phyloP scores from a whole-genome alignment of 352 stramenopile genomes.

The Globisporangium cystogenes region DNA sequence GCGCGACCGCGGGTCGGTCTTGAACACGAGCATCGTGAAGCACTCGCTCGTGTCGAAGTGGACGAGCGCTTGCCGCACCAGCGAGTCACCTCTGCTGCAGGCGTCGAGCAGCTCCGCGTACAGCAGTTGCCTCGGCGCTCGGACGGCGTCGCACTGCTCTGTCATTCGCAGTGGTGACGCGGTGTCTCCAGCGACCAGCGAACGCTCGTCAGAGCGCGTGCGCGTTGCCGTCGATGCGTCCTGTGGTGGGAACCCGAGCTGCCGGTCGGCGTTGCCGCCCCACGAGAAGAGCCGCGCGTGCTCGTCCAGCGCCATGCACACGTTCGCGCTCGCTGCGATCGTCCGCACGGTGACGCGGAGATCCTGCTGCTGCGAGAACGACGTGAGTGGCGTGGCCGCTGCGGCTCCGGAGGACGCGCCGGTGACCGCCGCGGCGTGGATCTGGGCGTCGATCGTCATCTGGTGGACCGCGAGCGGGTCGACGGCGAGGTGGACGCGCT shows the following conservation, averaged over 20 bases:
- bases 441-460: constrained; percentile 21
- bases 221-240: background rate
- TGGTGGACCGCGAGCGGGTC: constrained; percentile 21
- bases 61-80: constrained; percentile 18
- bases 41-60: constrained; percentile 34
- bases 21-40: constrained; percentile 46
- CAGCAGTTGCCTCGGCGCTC: constrained; percentile 26
- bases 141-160: background rate
- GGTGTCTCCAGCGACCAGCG: background rate
- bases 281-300: constrained; percentile 42
- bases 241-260: constrained; percentile 24
- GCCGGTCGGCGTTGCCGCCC: constrained; percentile 34
- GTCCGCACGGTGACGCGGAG: constrained; percentile 27
- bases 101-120: constrained; percentile 37
- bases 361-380: constrained; percentile 4
- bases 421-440: constrained; percentile 4
- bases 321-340: constrained; percentile 26
- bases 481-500: constrained; percentile 16
- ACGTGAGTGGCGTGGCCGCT: background rate
- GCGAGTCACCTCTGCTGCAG: constrained; percentile 2
- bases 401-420: no score
- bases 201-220: no score
- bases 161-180: background rate
- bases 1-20: constrained; percentile 20
- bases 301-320: constrained; percentile 37